phyloP scores from a whole-genome alignment of 768 basidiomycete genomes.

The Xanthoconium stramineum region DNA sequence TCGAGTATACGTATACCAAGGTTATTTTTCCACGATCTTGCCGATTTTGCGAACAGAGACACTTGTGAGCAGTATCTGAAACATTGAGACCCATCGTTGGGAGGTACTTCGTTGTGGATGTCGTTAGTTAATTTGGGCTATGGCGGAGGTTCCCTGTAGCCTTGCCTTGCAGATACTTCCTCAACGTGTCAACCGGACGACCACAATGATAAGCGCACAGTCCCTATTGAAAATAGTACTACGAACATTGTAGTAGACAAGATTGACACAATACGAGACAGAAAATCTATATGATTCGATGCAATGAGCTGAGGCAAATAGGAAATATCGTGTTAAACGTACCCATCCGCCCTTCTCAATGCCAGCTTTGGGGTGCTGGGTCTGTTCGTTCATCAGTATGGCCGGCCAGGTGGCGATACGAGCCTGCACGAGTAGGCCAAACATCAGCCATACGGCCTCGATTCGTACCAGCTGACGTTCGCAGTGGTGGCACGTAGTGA shows the following conservation, averaged over 20 bases:
- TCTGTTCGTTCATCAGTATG: conserved; percentile 30
- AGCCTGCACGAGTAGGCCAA: conserved; percentile 5
- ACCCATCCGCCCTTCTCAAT: conserved; percentile 2
- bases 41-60: conserved; percentile 9
- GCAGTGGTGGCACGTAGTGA: conserved; percentile 10
- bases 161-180: neutral
- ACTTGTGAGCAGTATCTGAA: neutral
- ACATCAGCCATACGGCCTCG: conserved; percentile 4
- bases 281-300: conserved; percentile 20
- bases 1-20: neutral
- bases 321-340: neutral
- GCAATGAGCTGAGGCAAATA: conserved; percentile 13
- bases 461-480: conserved; percentile 5
- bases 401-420: conserved; percentile 11
- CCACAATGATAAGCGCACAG: conserved; percentile 17
- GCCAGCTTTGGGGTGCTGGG: conserved; percentile 12
- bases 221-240: conserved; percentile 20
- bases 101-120: neutral
- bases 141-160: neutral
- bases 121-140: neutral
- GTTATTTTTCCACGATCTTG: conserved; percentile 4
- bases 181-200: neutral
- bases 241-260: conserved; percentile 12
- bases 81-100: neutral
- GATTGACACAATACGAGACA: conserved; percentile 8